phyloP scores from a whole-genome alignment of 345 rosid species.

The Heritiera littoralis region DNA sequence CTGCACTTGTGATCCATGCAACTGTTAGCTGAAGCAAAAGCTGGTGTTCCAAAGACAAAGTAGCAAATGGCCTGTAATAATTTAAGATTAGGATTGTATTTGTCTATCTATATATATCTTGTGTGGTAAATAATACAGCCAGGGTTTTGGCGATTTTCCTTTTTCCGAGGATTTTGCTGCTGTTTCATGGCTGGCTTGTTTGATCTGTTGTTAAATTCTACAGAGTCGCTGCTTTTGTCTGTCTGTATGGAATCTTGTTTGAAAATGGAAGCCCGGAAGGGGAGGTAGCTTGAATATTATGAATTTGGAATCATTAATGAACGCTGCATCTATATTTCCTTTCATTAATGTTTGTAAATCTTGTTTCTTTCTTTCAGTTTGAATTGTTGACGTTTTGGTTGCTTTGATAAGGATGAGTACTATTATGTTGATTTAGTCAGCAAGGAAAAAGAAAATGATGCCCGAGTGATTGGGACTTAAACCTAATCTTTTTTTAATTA shows the following conservation, averaged over 20 bases:
- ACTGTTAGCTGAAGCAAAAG: slow-evolving; percentile 35
- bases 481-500: no score
- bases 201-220: neutral
- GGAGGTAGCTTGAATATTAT: neutral
- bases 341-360: neutral
- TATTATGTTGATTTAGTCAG: no score
- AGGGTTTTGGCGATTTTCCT: neutral
- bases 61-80: neutral
- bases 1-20: slow-evolving; percentile 59
- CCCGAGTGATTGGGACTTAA: no score
- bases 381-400: neutral
- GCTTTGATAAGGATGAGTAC: neutral
- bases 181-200: slow-evolving; percentile 1
- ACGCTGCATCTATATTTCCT: no score
- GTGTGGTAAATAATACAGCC: neutral
- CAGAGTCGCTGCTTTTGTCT: neutral
- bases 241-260: neutral
- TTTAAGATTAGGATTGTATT: neutral
- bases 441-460: no score
- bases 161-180: neutral
- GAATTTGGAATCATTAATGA: no score
- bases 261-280: neutral
- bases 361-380: neutral
- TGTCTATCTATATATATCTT: neutral
- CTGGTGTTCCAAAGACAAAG: neutral